phyloP scores from a whole-genome alignment of 805 yeast species.

The Geotrichum ghanense region DNA sequence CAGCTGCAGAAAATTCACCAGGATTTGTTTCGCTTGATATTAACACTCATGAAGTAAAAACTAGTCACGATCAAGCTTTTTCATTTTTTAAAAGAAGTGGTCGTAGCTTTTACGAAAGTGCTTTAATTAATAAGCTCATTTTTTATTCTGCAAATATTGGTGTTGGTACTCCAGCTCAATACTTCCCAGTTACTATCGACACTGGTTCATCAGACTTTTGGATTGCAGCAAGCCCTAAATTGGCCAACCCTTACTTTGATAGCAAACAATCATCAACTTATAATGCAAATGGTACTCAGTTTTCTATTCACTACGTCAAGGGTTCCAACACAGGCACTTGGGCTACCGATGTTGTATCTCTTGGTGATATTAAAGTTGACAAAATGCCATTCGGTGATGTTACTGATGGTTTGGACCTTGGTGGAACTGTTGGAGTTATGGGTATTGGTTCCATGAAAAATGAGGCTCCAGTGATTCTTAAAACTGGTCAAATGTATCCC shows the following conservation, averaged over 20 bases:
- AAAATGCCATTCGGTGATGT: background rate
- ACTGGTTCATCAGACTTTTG: constrained; percentile 42
- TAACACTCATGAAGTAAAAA: background rate
- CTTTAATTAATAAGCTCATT: background rate
- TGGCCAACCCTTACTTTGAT: background rate
- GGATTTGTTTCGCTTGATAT: background rate
- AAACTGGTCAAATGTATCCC: constrained; percentile 27
- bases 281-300: background rate
- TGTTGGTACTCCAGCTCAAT: constrained; percentile 35
- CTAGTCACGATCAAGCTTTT: background rate
- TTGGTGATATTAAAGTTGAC: background rate
- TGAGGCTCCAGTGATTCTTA: background rate
- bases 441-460: background rate
- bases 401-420: background rate
- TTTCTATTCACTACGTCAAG: background rate
- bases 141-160: constrained; percentile 2
- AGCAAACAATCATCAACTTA: background rate
- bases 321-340: constrained; percentile 2
- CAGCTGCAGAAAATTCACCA: background rate
- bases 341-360: background rate
- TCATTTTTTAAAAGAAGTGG: background rate
- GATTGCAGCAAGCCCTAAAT: constrained; percentile 21
- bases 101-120: background rate
- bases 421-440: constrained; percentile 1
- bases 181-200: constrained; percentile 31